Percentiles rank a stretch among this genome's conserved stretches.
These are phyloP conservation scores for Lasiodiplodia sp. DNA, from an alignment of 2,329 filamentous ascomycete species.

Conservation along the genomic window DNA sequence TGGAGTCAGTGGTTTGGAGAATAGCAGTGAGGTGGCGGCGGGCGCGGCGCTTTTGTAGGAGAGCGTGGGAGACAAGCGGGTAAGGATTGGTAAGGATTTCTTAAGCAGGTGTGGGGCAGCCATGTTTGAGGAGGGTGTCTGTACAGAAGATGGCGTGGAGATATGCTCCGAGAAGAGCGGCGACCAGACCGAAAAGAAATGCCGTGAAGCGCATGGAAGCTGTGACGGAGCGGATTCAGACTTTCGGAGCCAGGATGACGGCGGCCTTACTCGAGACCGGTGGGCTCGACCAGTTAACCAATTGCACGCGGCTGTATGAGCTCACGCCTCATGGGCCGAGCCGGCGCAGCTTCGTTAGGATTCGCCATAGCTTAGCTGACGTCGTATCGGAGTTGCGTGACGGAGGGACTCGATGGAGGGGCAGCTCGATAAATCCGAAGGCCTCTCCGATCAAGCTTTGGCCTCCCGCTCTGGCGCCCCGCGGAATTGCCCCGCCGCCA, in stretches of 20 bases:
- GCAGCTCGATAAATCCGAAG: constrained; percentile 25
- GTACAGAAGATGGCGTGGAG: constrained; percentile 6
- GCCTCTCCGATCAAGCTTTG: not conserved
- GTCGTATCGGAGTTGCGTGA: constrained; percentile 21
- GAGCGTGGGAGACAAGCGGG: constrained; percentile 3
- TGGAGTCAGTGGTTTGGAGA: constrained; percentile 1
- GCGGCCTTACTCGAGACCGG: not conserved
- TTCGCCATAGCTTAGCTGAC: constrained; percentile 19
- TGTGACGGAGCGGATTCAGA: not conserved
- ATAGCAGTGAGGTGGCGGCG: not conserved
- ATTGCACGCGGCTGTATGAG: not conserved
- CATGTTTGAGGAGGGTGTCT: constrained; percentile 22
- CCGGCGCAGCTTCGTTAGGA: not conserved
- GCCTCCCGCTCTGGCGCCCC: not conserved
- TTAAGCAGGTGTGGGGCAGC: constrained; percentile 40
- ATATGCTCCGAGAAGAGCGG: not conserved
- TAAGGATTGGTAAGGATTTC: constrained; percentile 42
- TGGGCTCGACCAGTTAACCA: constrained; percentile 1
- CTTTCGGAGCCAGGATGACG: not conserved
- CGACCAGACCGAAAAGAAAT: constrained; percentile 16
- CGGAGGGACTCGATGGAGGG: constrained; percentile 3
- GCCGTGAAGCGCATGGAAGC: constrained; percentile 27
- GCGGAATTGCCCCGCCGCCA: constrained; percentile 12
- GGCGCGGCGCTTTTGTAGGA: constrained; percentile 28
- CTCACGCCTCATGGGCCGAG: constrained; percentile 2